Evolutionary conservation across 1,139 yeast genomes (phyloP).

Genomic region (Yarrowia galli): DNA sequence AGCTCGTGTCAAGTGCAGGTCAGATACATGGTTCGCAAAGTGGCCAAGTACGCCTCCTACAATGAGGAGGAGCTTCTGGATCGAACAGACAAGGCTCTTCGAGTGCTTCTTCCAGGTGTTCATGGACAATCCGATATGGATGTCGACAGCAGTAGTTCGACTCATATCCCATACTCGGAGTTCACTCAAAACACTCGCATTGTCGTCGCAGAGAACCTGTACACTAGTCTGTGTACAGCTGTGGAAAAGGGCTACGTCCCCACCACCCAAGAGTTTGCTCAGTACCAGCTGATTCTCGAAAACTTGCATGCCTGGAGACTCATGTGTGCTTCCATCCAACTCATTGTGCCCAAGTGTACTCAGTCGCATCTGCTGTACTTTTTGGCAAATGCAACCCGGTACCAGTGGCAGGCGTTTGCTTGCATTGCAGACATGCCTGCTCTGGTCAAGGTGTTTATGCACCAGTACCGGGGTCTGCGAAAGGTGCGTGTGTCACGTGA

Average conservation of each 20-base stretch:
- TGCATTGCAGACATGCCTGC: constrained; percentile 45
- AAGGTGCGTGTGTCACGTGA: constrained; percentile 45
- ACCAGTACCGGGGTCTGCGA: constrained; percentile 44
- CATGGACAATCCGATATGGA: not conserved
- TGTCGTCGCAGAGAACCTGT: constrained; percentile 43
- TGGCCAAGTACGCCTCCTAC: constrained; percentile 42
- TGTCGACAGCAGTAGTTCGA: no score
- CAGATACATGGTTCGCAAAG: constrained; percentile 43
- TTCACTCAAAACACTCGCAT: constrained; percentile 42
- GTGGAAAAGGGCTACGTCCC: constrained; percentile 22
- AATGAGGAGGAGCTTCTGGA: constrained; percentile 15
- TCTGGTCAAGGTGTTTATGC: constrained; percentile 44
- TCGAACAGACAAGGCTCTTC: not conserved
- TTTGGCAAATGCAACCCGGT: constrained; percentile 45
- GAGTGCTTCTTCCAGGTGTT: not conserved
- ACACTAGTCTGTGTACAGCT: constrained; percentile 39
- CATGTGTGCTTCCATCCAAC: constrained; percentile 44
- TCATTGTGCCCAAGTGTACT: constrained; percentile 42
- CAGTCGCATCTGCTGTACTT: constrained; percentile 44
- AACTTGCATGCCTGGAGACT: constrained; percentile 44
- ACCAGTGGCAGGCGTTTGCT: constrained; percentile 44
- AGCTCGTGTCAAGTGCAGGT: constrained; percentile 39
- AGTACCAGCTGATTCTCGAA: constrained; percentile 43
- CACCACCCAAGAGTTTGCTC: constrained; percentile 43
- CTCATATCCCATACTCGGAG: constrained; percentile 36